Evolutionary conservation across 2,329 filamentous ascomycete species (phyloP), one percentile per base, ranked within the genome.

Genomic region (Ophiostoma australiae): DNA sequence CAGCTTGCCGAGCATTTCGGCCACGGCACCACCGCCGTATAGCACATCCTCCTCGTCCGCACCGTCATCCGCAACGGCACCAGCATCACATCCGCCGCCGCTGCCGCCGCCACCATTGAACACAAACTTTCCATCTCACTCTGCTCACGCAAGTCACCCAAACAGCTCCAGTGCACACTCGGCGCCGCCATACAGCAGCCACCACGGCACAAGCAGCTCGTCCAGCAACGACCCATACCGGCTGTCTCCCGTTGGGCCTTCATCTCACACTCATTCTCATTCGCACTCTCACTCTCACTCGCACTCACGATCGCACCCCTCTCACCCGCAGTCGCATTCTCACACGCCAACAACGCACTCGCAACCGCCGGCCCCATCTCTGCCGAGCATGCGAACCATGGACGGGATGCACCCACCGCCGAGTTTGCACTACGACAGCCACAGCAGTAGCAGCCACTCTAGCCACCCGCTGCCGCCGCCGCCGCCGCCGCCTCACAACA

Each of bases 361-460:
- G 3, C 63, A 66, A 23, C n/a, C 39, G 35, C 10, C 66, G 10
- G 37, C n/a, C 17, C 74, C 74, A 23, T 73, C 76, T 2, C 71
- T 77, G 33, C 76, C 76, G 61, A 76, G 76, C 71, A 76, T 77
- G 75, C 73, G 76, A 31, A 76, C 72, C 65, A 74, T 77, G 11
- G 76, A 75, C 27, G 67, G 72, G 20, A 71, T 74, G 17, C 74
- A 73, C 27, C 74, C 75, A 48, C 74, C 74, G 55, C 74, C 69
- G 23, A 41, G 33, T 4, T 20, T 23, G 20, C 55, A 65, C 52
- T 58, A 68, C 58, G 11, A 20, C 8, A 39, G 55, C 48, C 73
- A 63, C 72, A 71, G 39, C 72, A 74, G n/a, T 68, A 73, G 27
- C 75, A 74, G n/a, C 13, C 65, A 67, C 63, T 11, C 23, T 31